Conservation (phyloP, 768 basidiomycete genomes). For the Dioszegia aurantiaca region DNA sequence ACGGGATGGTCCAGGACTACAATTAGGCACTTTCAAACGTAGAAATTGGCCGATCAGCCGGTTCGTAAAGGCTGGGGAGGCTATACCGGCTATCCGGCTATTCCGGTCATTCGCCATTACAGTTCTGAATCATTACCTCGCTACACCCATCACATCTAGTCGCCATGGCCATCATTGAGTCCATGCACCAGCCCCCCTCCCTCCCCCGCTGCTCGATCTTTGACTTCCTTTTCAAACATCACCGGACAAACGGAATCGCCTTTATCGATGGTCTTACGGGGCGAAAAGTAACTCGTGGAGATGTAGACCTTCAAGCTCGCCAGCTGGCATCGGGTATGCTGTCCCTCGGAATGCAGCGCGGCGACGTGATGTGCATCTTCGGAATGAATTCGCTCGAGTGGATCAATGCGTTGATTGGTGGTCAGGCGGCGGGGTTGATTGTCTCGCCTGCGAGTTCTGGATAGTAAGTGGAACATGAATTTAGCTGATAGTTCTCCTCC, state of each 20-base stretch:
- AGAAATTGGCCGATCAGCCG: too few species aligned
- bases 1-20: too few species aligned
- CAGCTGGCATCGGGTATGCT: conserved; percentile 63
- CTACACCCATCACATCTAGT: too few species aligned
- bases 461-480: conserved; percentile 24
- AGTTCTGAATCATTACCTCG: too few species aligned
- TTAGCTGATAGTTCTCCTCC: conserved; percentile 59
- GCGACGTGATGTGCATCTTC: conserved; percentile 64
- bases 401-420: conserved; percentile 56
- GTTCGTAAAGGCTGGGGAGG: too few species aligned
- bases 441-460: conserved; percentile 66
- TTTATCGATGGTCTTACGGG: conserved; percentile 68
- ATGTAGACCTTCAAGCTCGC: conserved; percentile 60
- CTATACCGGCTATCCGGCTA: too few species aligned
- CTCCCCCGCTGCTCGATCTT: conserved; percentile 34
- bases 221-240: conserved; percentile 36
- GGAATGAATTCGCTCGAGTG: conserved; percentile 64
- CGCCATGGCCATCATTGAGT: too few species aligned
- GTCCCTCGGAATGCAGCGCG: conserved; percentile 54
- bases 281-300: conserved; percentile 59
- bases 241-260: conserved; percentile 55
- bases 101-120: too few species aligned
- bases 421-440: conserved; percentile 63
- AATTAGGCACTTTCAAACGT: too few species aligned
- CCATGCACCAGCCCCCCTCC: conserved; percentile 13